Percentiles rank a stretch among this genome's conserved stretches.
Conservation (phyloP, 768 basidiomycete genomes). For the Amanita rimosa region DNA sequence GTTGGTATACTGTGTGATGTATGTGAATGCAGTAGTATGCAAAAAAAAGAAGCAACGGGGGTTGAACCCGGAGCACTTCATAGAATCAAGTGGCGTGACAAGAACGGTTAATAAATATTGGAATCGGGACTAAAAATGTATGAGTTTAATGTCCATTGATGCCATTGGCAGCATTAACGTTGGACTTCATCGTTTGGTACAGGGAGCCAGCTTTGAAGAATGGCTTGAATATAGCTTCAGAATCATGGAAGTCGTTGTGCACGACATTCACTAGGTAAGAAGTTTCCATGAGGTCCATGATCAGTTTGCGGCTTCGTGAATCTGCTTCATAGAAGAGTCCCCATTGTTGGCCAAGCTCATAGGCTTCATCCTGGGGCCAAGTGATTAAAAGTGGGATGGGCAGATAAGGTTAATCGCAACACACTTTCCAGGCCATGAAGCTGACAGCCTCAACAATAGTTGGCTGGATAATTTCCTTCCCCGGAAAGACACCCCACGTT, state of each 20-base stretch:
- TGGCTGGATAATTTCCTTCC: slow-evolving; percentile 92
- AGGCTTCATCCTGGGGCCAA: slow-evolving; percentile 76
- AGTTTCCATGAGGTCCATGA: slow-evolving; percentile 69
- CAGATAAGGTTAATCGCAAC: slow-evolving; percentile 11
- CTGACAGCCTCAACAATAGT: slow-evolving; percentile 96
- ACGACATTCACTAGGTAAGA: slow-evolving; percentile 90
- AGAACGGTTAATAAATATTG: slow-evolving; percentile 10
- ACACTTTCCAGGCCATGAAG: slow-evolving; percentile 97
- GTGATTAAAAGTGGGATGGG: slow-evolving; percentile 3
- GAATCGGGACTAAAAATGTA: neutral
- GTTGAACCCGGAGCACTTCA: slow-evolving; percentile 66
- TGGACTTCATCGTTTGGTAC: slow-evolving; percentile 29
- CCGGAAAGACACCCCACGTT: slow-evolving; percentile 97
- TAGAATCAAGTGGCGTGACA: slow-evolving; percentile 11
- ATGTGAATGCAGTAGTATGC: slow-evolving; percentile 1
- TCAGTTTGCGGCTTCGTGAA: slow-evolving; percentile 64
- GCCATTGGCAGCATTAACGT: slow-evolving; percentile 28
- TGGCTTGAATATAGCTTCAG: slow-evolving; percentile 76
- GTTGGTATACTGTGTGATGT: slow-evolving; percentile 6
- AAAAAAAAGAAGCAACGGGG: slow-evolving; percentile 45
- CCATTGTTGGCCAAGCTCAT: slow-evolving; percentile 88
- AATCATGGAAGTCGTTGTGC: slow-evolving; percentile 88
- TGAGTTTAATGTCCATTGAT: slow-evolving; percentile 29
- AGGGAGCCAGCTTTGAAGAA: slow-evolving; percentile 73
- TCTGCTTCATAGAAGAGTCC: slow-evolving; percentile 73